A percentile compares a stretch with the other conserved stretches of the same genome.
These are phyloP conservation scores for Aspergillus kassunensis DNA, from an alignment of 495 filamentous ascomycete genomes.

Conservation along the genomic window DNA sequence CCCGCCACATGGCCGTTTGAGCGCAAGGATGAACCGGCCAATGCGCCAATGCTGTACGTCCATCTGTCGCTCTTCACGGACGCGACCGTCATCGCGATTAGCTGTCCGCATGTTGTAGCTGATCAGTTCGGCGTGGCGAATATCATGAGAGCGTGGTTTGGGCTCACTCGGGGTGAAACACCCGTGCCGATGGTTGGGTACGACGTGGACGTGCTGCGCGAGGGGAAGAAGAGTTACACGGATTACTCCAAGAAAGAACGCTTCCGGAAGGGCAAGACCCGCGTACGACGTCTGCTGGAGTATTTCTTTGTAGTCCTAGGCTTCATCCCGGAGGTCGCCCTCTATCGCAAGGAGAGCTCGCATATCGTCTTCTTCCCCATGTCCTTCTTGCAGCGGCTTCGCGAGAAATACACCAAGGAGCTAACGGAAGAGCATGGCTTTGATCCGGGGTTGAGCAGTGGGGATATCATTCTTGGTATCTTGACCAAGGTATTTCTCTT, in stretches of 20 bases:
- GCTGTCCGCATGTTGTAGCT: not conserved
- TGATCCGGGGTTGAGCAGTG: not conserved
- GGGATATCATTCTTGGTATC: not conserved
- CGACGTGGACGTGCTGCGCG: not conserved
- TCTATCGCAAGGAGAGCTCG: not conserved
- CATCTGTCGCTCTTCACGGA: not conserved
- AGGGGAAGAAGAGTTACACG: not conserved
- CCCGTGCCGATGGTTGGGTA: not conserved
- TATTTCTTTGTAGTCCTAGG: not conserved
- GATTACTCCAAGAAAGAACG: not conserved
- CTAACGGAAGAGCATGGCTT: not conserved
- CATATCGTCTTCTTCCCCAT: not conserved
- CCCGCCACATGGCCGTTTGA: not conserved
- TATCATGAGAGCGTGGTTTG: not conserved
- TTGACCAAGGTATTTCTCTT: no score
- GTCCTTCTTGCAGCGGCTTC: not conserved
- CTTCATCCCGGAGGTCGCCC: not conserved
- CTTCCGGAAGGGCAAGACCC: not conserved
- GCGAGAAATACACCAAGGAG: not conserved
- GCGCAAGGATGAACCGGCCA: not conserved
- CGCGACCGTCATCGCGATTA: not conserved
- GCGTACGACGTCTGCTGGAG: not conserved
- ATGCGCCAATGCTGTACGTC: not conserved
- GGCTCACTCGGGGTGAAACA: not conserved
- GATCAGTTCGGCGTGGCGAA: not conserved